Evolutionary conservation across 169 alveolate genomes (phyloP), one percentile per base, ranked within the genome.

Genomic region (Eimeria brunetti): DNA sequence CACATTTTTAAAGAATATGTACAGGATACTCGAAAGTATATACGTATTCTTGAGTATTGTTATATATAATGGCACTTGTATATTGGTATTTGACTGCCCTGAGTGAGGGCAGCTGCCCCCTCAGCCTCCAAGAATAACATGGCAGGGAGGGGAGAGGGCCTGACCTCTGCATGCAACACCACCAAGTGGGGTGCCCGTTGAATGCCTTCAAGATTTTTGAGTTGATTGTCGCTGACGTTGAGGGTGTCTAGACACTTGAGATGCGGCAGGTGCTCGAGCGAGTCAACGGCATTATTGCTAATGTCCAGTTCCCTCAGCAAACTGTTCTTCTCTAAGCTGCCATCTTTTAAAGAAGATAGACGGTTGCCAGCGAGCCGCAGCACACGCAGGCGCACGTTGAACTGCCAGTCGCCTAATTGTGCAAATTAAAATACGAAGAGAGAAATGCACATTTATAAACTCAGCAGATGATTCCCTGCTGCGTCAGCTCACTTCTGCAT

Each of bases 341-440:
- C 95, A 12, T 14, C 44, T 14, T 49, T 76, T 49, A 91, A 84
- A 11, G 91, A 91, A 27, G 51, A 30, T 22, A 91, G 24, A 20
- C 58, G 67, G 86, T 91, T 91, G 62, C 95, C 92, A 8, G 60
- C 86, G 38, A 91, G 95, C 56, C 58, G 56, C 88, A 91, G 76
- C 36, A 91, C 84, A 62, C 95, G 81, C 62, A 91, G 49, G n/a
- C 95, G 91, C 46, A 60, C 58, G 86, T 91, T 91, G 88, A 91
- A 80, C 38, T 86, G 88, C 95, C 95, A 91, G 91, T 91, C 91
- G 0, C 95, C 95, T 91, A 46, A 20, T 16, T 27, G 16, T 24
- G 27, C 44, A 1, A 46, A 67, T 81, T 30, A n/a, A 49, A 81
- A 81, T 41, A 20, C 36, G 38, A 75, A 46, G 41, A 20, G 38